A percentile compares a stretch with the other conserved stretches of the same genome.
phyloP scores from a whole-genome alignment of 257 asterid genomes.

The Rubia yunnanensis region DNA sequence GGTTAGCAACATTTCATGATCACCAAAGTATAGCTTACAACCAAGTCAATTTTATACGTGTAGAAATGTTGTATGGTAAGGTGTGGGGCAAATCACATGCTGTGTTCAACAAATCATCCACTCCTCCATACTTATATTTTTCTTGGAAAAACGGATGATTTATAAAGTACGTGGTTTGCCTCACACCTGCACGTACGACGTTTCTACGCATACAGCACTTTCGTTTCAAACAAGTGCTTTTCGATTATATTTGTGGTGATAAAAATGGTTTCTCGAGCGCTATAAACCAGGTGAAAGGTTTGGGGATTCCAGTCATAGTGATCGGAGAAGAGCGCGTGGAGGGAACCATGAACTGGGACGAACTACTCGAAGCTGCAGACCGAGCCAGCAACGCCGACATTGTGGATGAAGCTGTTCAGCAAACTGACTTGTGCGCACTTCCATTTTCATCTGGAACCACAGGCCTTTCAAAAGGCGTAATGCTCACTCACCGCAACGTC shows the following conservation, averaged over 20 bases:
- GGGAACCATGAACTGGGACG: constrained; percentile 70
- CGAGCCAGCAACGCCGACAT: constrained; percentile 38
- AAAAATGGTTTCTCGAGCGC: neutral
- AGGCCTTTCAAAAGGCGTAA: constrained; percentile 85
- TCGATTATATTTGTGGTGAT: neutral
- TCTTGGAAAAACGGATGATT: too few relatives aligned
- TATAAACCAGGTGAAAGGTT: constrained; percentile 70
- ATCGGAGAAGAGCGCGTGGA: constrained; percentile 58
- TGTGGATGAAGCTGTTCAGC: constrained; percentile 41
- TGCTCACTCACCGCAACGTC: constrained; percentile 76
- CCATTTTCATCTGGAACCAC: constrained; percentile 98
- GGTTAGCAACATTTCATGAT: too few relatives aligned
- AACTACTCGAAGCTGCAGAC: constrained; percentile 75
- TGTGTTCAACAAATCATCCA: too few relatives aligned
- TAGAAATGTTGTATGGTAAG: too few relatives aligned
- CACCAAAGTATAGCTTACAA: too few relatives aligned
- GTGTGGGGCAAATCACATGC: too few relatives aligned
- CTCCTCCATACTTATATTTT: too few relatives aligned
- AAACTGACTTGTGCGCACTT: constrained; percentile 77
- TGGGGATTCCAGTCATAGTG: constrained; percentile 67
- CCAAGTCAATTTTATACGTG: too few relatives aligned
- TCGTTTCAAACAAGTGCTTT: too few relatives aligned
- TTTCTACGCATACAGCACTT: too few relatives aligned
- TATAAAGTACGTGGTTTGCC: too few relatives aligned
- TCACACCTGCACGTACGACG: too few relatives aligned